Conservation (phyloP, 2,329 filamentous ascomycete species). For the Ustilaginoidea virens region DNA sequence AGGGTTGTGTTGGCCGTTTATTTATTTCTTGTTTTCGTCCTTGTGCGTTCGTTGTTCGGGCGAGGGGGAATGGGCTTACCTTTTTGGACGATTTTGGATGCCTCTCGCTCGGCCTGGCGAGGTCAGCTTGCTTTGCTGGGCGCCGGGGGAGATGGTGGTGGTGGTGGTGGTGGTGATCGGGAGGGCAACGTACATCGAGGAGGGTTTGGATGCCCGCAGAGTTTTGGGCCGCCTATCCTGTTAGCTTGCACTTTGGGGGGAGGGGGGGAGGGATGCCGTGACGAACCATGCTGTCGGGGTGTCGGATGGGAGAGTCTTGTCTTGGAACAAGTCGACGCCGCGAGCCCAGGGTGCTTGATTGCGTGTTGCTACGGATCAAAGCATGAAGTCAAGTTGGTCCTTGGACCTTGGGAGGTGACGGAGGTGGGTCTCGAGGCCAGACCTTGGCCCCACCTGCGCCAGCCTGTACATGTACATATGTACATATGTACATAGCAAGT, state of each 20-base stretch:
- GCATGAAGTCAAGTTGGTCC: too few relatives aligned
- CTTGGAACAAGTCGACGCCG: too few relatives aligned
- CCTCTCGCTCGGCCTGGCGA: conserved; percentile 80
- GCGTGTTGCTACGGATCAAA: too few relatives aligned
- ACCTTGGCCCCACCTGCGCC: neutral
- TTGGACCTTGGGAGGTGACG: too few relatives aligned
- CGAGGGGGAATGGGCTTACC: conserved; percentile 35
- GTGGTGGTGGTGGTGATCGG: neutral
- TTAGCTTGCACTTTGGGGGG: conserved; percentile 1
- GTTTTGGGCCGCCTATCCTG: conserved; percentile 79
- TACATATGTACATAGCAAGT: neutral
- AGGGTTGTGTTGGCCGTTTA: conserved; percentile 1
- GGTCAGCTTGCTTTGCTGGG: conserved; percentile 3
- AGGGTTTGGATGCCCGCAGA: conserved; percentile 96
- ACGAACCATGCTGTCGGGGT: neutral
- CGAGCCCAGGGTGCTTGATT: too few relatives aligned
- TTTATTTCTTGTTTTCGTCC: too few relatives aligned
- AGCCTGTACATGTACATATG: neutral
- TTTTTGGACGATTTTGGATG: conserved; percentile 97
- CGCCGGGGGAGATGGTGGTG: neutral
- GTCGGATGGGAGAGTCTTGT: too few relatives aligned
- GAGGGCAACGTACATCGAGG: conserved; percentile 64
- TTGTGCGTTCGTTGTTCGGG: too few relatives aligned
- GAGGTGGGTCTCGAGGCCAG: neutral
- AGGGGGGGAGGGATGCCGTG: neutral